These are phyloP conservation scores for Usnea hakonensis DNA, from an alignment of 495 filamentous ascomycete genomes.

Conservation along the genomic window DNA sequence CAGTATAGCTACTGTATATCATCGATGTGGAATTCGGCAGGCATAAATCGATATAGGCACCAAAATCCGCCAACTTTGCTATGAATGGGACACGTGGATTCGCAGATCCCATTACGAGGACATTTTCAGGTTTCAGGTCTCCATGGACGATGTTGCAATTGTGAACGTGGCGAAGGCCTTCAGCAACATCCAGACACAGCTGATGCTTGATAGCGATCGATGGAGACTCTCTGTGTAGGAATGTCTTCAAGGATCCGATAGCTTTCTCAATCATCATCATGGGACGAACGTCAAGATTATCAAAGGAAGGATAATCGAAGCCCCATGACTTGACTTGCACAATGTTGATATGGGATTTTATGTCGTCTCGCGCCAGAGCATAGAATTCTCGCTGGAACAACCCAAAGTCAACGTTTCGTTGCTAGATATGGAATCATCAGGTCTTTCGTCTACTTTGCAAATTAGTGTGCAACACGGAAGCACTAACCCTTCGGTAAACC, in stretches of 20 bases:
- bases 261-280: background rate
- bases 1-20: constrained; percentile 10
- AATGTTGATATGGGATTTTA: background rate
- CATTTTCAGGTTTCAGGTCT: constrained; percentile 36
- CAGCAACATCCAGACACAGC: constrained; percentile 17
- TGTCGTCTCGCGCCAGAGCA: background rate
- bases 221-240: background rate
- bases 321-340: background rate
- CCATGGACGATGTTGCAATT: constrained; percentile 38
- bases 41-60: constrained; percentile 24
- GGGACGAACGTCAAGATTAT: background rate
- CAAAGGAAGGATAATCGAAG: background rate
- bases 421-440: background rate
- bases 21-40: constrained; percentile 10
- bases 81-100: constrained; percentile 23
- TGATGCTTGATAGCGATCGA: constrained; percentile 9
- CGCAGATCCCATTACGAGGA: constrained; percentile 29
- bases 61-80: constrained; percentile 30
- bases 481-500: background rate
- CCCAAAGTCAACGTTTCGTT: background rate
- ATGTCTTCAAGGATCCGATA: background rate
- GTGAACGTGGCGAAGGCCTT: constrained; percentile 15
- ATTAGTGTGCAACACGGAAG: background rate
- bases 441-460: background rate
- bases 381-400: background rate